A percentile compares a stretch with the other conserved stretches of the same genome.
phyloP scores from a whole-genome alignment of 2,329 filamentous ascomycete species.

The Diaporthe caulivora region DNA sequence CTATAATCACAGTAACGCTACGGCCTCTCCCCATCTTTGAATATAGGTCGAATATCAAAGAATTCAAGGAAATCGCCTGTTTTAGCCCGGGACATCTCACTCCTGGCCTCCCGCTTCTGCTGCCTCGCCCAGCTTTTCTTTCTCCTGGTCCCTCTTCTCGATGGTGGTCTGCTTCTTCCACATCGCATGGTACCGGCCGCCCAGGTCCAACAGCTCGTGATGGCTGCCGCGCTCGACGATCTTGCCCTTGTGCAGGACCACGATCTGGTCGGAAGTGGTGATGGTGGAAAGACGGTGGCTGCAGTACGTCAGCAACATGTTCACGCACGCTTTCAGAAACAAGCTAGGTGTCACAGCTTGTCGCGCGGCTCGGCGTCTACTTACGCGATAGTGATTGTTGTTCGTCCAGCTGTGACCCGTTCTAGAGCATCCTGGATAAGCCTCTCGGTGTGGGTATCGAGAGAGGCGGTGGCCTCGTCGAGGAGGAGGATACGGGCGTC shows the following conservation, averaged over 20 bases:
- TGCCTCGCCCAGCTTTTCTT: slow-evolving; percentile 33
- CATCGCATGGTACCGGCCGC: slow-evolving; percentile 63
- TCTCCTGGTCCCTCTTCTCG: slow-evolving; percentile 51
- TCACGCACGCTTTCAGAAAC: background rate
- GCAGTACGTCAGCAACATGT: background rate
- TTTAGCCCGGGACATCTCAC: background rate
- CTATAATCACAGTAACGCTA: background rate
- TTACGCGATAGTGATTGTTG: slow-evolving; percentile 65
- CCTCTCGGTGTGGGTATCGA: slow-evolving; percentile 93
- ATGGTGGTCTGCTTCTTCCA: slow-evolving; percentile 64
- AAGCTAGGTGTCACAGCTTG: background rate
- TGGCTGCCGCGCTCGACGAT: slow-evolving; percentile 66
- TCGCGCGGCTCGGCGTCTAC: slow-evolving; percentile 30
- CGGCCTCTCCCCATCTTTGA: background rate
- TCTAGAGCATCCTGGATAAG: slow-evolving; percentile 78
- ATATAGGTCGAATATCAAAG: background rate
- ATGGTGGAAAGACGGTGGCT: slow-evolving; percentile 71
- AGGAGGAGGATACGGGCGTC: slow-evolving; percentile 92
- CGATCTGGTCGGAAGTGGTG: slow-evolving; percentile 65
- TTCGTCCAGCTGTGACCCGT: slow-evolving; percentile 54
- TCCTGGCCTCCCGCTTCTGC: background rate
- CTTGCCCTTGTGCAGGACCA: slow-evolving; percentile 65
- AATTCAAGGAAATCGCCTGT: background rate
- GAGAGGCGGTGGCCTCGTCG: slow-evolving; percentile 91
- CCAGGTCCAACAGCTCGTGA: slow-evolving; percentile 56